phyloP scores from a whole-genome alignment of 768 basidiomycete genomes.

The Amanita exitialis region DNA sequence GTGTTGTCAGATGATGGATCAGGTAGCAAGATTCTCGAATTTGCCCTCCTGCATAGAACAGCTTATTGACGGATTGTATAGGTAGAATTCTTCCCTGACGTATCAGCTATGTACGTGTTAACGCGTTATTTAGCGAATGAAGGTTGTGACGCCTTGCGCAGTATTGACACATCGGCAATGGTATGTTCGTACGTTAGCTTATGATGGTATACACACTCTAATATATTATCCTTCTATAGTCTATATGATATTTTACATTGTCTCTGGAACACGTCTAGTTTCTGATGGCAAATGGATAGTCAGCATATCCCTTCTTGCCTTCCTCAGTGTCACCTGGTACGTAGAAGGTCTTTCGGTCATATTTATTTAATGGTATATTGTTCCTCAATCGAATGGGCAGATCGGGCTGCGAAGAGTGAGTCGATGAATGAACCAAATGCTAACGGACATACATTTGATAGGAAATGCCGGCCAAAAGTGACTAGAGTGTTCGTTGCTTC shows the following conservation, averaged over 20 bases:
- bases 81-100: too few relatives aligned
- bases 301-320: slow-evolving; percentile 19
- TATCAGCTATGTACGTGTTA: too few relatives aligned
- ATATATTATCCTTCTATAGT: too few relatives aligned
- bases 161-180: too few relatives aligned
- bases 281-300: slow-evolving; percentile 17
- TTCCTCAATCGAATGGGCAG: slow-evolving; percentile 26
- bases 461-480: slow-evolving; percentile 20
- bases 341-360: slow-evolving; percentile 31
- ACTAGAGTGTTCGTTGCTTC: slow-evolving; percentile 22
- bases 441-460: slow-evolving; percentile 21
- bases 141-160: too few relatives aligned
- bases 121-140: too few relatives aligned
- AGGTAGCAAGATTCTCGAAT: too few relatives aligned
- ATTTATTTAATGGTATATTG: slow-evolving; percentile 21
- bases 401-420: slow-evolving; percentile 25
- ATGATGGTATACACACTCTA: too few relatives aligned
- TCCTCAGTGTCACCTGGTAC: slow-evolving; percentile 14
- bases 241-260: too few relatives aligned
- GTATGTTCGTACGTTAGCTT: too few relatives aligned
- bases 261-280: background rate
- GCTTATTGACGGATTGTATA: too few relatives aligned
- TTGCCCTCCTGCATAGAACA: too few relatives aligned
- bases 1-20: background rate
- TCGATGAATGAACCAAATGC: background rate